Percentiles rank a stretch among this genome's conserved stretches.
phyloP scores from a whole-genome alignment of 495 filamentous ascomycete genomes.

The Aspergillus saccharolyticus region DNA sequence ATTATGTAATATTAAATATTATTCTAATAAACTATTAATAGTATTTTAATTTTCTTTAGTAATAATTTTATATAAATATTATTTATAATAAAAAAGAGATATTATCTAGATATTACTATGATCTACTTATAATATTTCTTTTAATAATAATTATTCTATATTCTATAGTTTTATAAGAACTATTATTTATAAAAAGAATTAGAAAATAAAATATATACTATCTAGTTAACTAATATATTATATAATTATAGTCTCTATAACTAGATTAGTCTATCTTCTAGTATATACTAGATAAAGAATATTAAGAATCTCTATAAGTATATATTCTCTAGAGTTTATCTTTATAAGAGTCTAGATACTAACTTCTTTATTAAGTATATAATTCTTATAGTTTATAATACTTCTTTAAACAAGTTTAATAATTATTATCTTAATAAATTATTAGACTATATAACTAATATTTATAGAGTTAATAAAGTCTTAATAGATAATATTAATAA shows the following conservation, averaged over 20 bases:
- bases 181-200: no score
- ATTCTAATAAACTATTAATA: not conserved
- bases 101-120: no score
- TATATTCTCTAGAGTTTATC: not conserved
- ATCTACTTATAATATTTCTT: no score
- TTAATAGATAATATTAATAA: not conserved
- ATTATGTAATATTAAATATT: not conserved
- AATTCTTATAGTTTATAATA: constrained; percentile 1
- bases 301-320: not conserved
- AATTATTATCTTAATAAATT: not conserved
- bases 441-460: no score
- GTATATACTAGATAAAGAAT: no score
- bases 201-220: no score
- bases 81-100: not conserved
- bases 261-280: no score
- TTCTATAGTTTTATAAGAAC: no score
- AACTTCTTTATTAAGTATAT: not conserved
- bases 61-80: not conserved
- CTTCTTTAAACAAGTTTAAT: not conserved
- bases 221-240: no score
- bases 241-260: no score
- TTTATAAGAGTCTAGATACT: not conserved
- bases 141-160: no score
- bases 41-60: not conserved
- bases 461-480: no score